Percentiles rank a stretch among this genome's conserved stretches.
Evolutionary conservation across 495 filamentous ascomycete species (phyloP).

Genomic region (Neurospora pannonica): DNA sequence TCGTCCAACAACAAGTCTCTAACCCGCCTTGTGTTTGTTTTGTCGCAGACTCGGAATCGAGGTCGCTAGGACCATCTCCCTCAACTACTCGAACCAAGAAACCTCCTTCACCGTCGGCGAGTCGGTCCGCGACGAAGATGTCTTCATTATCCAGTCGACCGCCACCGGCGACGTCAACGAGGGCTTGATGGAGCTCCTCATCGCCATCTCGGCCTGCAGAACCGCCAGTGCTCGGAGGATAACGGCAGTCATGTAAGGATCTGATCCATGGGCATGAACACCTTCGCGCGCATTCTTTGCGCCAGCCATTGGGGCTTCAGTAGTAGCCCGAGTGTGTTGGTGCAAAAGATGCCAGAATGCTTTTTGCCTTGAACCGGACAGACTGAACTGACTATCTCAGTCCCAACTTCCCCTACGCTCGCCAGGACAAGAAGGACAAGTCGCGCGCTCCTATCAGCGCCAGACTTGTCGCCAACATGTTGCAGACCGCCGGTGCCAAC

Average conservation of each 20-base stretch:
- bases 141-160: constrained; percentile 95
- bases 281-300: neutral
- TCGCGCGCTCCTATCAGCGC: constrained; percentile 76
- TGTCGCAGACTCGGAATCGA: constrained; percentile 75
- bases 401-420: constrained; percentile 97
- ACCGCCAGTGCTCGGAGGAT: constrained; percentile 51
- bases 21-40: neutral
- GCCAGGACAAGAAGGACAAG: constrained; percentile 99
- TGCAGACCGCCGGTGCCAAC: constrained; percentile 87
- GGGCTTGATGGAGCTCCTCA: constrained; percentile 95
- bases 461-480: constrained; percentile 94
- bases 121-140: constrained; percentile 94
- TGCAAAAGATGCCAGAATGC: neutral
- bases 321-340: neutral
- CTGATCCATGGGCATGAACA: neutral
- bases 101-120: constrained; percentile 96
- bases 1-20: constrained; percentile 4
- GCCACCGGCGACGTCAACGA: constrained; percentile 96
- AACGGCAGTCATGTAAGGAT: constrained; percentile 26
- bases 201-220: constrained; percentile 98
- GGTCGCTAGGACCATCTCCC: constrained; percentile 86
- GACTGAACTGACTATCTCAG: constrained; percentile 75
- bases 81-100: constrained; percentile 97
- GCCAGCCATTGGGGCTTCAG: neutral
- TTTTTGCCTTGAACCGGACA: constrained; percentile 50